Base-by-base conservation (phyloP, 225 moss, liverwort and hornwort genomes). In the Straminergon stramineum region DNA sequence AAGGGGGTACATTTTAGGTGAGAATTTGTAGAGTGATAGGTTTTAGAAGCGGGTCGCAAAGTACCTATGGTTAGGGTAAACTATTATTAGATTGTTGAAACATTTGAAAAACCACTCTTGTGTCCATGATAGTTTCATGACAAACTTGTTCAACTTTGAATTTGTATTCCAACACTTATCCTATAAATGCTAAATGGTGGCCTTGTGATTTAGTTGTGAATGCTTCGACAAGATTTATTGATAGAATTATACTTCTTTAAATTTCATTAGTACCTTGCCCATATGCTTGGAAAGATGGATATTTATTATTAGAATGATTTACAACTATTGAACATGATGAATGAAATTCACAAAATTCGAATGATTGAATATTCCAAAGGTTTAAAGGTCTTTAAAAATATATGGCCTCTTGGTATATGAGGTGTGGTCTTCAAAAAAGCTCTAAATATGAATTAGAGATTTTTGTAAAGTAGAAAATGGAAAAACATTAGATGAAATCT, bases 261-360 rank as follows among this genome's bases (percentile, higher is more conserved):
- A 30, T 41, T 28, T 60, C 4, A 20, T 41, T 60, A 13, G 41
- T 27, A 41, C 30, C 6, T 60, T 18, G 28, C 2, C 13, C 0
- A n/a, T 4, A 19, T 30, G 13, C 41, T 60, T 58, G 7, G 35
- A 53, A 79, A 3, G 11, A 17, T 57, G 16, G 17, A 16, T 24
- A 16, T 37, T 56, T 79, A 79, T 56, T 26, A n/a, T 13, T 37
- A 7, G 5, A 56, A 16, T 57, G 27, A 79, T 26, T 17, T 57
- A n/a, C 11, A 26, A 0, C 0, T n/a, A 5, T 2, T 3, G 13
- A 58, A 58, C 5, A 37, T 2, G 8, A 13, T 13, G 5, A 60
- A 60, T 41, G 8, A 60, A 81, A 60, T 60, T 39, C 30, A 58
- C 19, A 5, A 80, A 27, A 80, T 80, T 58, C 58, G 13, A 4